Conservation (phyloP, 2,329 filamentous ascomycete genomes). For the Dendryphion nanum region DNA sequence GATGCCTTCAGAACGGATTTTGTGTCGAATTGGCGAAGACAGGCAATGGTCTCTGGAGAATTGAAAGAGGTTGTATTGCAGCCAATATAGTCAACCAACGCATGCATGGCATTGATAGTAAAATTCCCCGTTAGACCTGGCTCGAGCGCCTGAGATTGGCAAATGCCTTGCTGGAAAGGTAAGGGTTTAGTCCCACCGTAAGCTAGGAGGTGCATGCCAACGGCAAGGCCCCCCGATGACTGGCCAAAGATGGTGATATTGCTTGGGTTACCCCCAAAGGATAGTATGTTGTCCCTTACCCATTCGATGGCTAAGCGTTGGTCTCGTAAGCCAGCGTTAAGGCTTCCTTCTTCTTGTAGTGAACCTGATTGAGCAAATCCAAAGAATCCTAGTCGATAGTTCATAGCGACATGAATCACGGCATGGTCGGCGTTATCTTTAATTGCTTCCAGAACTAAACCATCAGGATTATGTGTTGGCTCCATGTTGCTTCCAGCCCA, state of each 20-base stretch:
- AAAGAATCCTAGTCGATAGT: constrained; percentile 40
- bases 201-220: constrained; percentile 34
- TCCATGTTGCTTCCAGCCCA: constrained; percentile 32
- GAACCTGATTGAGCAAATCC: constrained; percentile 38
- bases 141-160: constrained; percentile 50
- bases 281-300: constrained; percentile 37
- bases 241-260: constrained; percentile 42
- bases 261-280: constrained; percentile 34
- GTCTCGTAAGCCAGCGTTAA: constrained; percentile 40
- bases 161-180: constrained; percentile 35
- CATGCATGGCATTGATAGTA: constrained; percentile 48
- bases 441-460: constrained; percentile 47
- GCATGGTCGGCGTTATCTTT: constrained; percentile 43
- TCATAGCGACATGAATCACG: constrained; percentile 37
- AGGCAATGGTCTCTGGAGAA: constrained; percentile 46
- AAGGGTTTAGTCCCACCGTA: constrained; percentile 29
- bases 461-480: constrained; percentile 43
- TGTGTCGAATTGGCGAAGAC: constrained; percentile 47
- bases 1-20: constrained; percentile 46
- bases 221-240: constrained; percentile 35
- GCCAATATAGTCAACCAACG: constrained; percentile 42
- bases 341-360: constrained; percentile 30
- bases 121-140: constrained; percentile 49
- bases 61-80: constrained; percentile 45
- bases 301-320: constrained; percentile 41